These are phyloP conservation scores for Saccharomycopsis capsularis DNA, from an alignment of 805 yeast species.

Conservation along the genomic window DNA sequence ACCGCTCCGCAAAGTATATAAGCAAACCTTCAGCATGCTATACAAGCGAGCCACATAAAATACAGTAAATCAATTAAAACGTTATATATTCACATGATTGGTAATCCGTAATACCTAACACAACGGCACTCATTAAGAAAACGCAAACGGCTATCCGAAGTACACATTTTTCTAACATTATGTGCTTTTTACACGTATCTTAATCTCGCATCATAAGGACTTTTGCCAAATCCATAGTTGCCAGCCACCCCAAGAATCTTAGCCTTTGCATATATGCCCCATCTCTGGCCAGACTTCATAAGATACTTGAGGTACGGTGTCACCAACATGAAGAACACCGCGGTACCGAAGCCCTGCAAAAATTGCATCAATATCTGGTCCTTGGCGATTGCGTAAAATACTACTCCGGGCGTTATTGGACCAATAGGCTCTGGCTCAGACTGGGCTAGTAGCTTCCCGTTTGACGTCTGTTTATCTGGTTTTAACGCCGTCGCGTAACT, in stretches of 20 bases:
- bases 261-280: slow-evolving; percentile 12
- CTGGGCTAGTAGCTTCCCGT: slow-evolving; percentile 13
- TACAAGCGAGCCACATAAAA: no score
- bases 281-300: slow-evolving; percentile 12
- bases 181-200: no score
- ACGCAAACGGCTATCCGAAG: no score
- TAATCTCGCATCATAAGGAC: not conserved
- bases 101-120: no score
- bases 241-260: not conserved
- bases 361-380: slow-evolving; percentile 53
- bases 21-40: no score
- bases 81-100: no score
- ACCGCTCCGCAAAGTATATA: no score
- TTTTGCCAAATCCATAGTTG: not conserved
- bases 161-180: no score
- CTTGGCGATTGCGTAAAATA: slow-evolving; percentile 41
- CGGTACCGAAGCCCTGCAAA: slow-evolving; percentile 41
- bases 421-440: slow-evolving; percentile 27
- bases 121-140: not conserved
- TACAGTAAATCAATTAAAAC: no score
- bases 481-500: slow-evolving; percentile 11
- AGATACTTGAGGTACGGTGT: slow-evolving; percentile 12
- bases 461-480: slow-evolving; percentile 7
- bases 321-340: slow-evolving; percentile 17
- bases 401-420: slow-evolving; percentile 39